Conservation (phyloP, 1,284 basidiomycete genomes). For the Ustilago nuda region DNA sequence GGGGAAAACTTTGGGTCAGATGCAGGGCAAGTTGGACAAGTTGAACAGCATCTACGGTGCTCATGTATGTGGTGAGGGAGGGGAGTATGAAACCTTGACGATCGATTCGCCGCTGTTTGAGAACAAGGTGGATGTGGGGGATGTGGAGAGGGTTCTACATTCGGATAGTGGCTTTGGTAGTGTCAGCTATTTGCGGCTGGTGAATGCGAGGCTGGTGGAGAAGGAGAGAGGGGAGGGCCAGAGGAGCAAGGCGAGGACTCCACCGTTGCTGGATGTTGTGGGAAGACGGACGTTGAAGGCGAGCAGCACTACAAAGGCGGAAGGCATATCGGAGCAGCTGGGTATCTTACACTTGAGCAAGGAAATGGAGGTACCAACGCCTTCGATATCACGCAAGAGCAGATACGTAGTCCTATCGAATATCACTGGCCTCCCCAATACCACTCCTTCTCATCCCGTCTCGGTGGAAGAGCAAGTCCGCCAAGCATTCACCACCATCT, state of each 20-base stretch:
- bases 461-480: slow-evolving; percentile 32
- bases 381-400: slow-evolving; percentile 23
- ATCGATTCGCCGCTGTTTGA: slow-evolving; percentile 91
- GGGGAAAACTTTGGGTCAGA: slow-evolving; percentile 80
- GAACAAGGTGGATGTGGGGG: slow-evolving; percentile 75
- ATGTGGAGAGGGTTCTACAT: slow-evolving; percentile 61
- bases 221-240: slow-evolving; percentile 28
- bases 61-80: slow-evolving; percentile 96
- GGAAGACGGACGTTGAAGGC: slow-evolving; percentile 32
- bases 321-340: background rate
- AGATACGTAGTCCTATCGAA: slow-evolving; percentile 36
- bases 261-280: slow-evolving; percentile 38
- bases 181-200: slow-evolving; percentile 63
- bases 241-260: slow-evolving; percentile 3
- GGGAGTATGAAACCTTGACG: slow-evolving; percentile 96
- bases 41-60: slow-evolving; percentile 86
- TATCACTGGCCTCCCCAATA: slow-evolving; percentile 18
- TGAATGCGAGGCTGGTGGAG: slow-evolving; percentile 43
- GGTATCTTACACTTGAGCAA: background rate
- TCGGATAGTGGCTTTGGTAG: slow-evolving; percentile 60
- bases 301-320: background rate
- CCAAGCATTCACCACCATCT: slow-evolving; percentile 20
- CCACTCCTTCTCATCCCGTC: background rate
- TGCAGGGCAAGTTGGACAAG: slow-evolving; percentile 79
- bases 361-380: background rate